Conservation (phyloP, 768 basidiomycete genomes). For the Asterophora lycoperdoides region DNA sequence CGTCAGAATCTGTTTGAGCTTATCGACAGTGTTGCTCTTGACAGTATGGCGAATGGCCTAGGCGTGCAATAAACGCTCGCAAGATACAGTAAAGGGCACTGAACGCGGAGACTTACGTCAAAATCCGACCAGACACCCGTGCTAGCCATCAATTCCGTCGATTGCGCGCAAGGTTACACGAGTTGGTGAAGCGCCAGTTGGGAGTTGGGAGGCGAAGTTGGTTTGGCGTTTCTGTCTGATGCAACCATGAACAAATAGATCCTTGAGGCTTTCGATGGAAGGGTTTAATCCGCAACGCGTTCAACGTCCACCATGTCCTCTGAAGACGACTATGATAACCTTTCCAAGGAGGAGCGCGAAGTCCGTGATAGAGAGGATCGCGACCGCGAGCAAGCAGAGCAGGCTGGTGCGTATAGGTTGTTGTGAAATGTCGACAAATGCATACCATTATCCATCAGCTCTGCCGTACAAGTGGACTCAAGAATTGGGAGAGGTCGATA, state of each 20-base stretch:
- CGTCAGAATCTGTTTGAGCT: slow-evolving; percentile 74
- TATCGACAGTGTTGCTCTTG: slow-evolving; percentile 79
- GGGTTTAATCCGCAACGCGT: slow-evolving; percentile 7
- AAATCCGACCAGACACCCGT: slow-evolving; percentile 67
- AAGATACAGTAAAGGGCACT: slow-evolving; percentile 5
- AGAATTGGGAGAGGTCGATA: slow-evolving; percentile 80
- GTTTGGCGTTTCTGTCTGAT: slow-evolving; percentile 10
- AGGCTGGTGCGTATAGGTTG: slow-evolving; percentile 61
- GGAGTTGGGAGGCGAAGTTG: too few species aligned
- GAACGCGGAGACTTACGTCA: slow-evolving; percentile 46
- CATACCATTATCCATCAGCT: slow-evolving; percentile 39
- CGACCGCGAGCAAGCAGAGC: slow-evolving; percentile 71
- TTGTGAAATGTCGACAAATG: slow-evolving; percentile 17
- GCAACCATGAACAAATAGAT: slow-evolving; percentile 9
- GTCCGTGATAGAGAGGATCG: slow-evolving; percentile 63
- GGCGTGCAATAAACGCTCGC: slow-evolving; percentile 12
- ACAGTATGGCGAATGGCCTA: slow-evolving; percentile 68
- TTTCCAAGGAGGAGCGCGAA: slow-evolving; percentile 74
- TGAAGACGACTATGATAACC: slow-evolving; percentile 65
- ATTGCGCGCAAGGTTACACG: slow-evolving; percentile 1
- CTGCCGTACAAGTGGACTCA: slow-evolving; percentile 93
- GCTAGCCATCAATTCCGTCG: slow-evolving; percentile 48
- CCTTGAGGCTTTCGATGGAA: too few species aligned
- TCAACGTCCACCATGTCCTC: slow-evolving; percentile 21
- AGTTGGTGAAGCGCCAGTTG: background rate